These are phyloP conservation scores for Chaetomium cochliodes DNA, from an alignment of 495 filamentous ascomycete species.

Conservation along the genomic window DNA sequence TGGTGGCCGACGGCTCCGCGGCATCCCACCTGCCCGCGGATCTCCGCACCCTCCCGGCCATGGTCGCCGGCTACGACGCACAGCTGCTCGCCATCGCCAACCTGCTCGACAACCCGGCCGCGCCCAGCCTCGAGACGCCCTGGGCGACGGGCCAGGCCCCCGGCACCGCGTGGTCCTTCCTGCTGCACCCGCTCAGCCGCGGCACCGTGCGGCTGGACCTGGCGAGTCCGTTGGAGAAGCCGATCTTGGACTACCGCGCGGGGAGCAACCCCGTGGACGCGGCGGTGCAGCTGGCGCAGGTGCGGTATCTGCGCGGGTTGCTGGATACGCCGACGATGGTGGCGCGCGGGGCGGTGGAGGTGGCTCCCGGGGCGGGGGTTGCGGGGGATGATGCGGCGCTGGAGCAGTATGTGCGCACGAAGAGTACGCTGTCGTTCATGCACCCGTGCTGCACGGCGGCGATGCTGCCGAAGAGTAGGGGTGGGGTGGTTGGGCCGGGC, in stretches of 20 bases:
- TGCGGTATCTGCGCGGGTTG: slow-evolving; percentile 28
- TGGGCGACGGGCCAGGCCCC: slow-evolving; percentile 24
- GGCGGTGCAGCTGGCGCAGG: slow-evolving; percentile 27
- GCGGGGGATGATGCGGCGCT: slow-evolving; percentile 13
- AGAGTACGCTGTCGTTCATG: slow-evolving; percentile 18
- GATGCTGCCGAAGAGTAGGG: slow-evolving; percentile 52
- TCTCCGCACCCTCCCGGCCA: slow-evolving; percentile 9
- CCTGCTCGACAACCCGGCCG: slow-evolving; percentile 20
- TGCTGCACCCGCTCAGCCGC: slow-evolving; percentile 38
- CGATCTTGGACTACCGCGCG: slow-evolving; percentile 34
- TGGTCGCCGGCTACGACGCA: slow-evolving; percentile 28
- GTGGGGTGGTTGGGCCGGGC: slow-evolving; percentile 48
- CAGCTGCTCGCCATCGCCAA: slow-evolving; percentile 28
- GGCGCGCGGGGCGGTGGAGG: slow-evolving; percentile 21
- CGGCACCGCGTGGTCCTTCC: slow-evolving; percentile 19
- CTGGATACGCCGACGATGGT: slow-evolving; percentile 24
- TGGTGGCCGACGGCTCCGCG: slow-evolving; percentile 9
- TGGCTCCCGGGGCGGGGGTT: slow-evolving; percentile 18
- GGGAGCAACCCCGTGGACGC: slow-evolving; percentile 39
- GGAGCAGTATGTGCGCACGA: slow-evolving; percentile 11
- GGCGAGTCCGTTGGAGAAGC: slow-evolving; percentile 31
- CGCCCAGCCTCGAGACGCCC: slow-evolving; percentile 32
- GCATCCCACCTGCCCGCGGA: slow-evolving; percentile 24
- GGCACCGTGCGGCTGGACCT: slow-evolving; percentile 37
- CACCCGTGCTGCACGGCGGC: slow-evolving; percentile 49